Conservation (phyloP, 2,329 filamentous ascomycete genomes). For the Aspergillus floridensis region DNA sequence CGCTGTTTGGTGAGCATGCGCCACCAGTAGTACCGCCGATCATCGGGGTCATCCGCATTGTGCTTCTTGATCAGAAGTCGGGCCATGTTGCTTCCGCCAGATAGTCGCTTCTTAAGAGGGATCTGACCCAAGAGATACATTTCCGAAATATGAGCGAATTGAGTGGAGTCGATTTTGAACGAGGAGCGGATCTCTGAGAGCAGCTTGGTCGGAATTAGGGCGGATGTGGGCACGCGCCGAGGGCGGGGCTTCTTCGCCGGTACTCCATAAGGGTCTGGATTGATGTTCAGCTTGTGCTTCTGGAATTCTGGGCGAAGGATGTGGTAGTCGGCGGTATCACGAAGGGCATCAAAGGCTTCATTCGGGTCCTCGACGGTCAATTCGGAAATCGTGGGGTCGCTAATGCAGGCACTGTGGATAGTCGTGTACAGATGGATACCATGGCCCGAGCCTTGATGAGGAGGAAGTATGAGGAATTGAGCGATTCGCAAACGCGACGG, state of each 20-base stretch:
- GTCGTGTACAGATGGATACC: constrained; percentile 77
- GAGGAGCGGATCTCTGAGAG: constrained; percentile 51
- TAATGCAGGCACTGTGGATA: constrained; percentile 69
- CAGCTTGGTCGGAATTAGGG: constrained; percentile 52
- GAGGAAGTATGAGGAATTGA: constrained; percentile 87
- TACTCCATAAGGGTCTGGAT: constrained; percentile 42
- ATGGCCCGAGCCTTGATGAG: constrained; percentile 77
- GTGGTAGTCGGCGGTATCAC: constrained; percentile 60
- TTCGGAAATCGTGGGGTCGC: constrained; percentile 69
- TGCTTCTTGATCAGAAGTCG: constrained; percentile 49
- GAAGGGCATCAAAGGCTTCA: constrained; percentile 64
- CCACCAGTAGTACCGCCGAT: constrained; percentile 65
- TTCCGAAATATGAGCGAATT: constrained; percentile 62
- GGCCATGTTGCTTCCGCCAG: constrained; percentile 51
- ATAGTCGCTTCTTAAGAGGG: constrained; percentile 47
- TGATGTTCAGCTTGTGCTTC: constrained; percentile 49
- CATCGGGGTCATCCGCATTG: constrained; percentile 51
- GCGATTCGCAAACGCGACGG: constrained; percentile 82
- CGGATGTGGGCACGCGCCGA: constrained; percentile 49
- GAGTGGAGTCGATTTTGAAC: constrained; percentile 59
- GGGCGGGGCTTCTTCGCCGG: constrained; percentile 36
- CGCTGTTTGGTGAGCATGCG: constrained; percentile 62
- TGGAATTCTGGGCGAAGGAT: constrained; percentile 53
- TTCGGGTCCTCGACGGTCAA: constrained; percentile 93
- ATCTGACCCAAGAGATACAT: constrained; percentile 62